These are phyloP conservation scores for Blepharisma stoltei DNA, from an alignment of 73 alveolate species.

Conservation along the genomic window DNA sequence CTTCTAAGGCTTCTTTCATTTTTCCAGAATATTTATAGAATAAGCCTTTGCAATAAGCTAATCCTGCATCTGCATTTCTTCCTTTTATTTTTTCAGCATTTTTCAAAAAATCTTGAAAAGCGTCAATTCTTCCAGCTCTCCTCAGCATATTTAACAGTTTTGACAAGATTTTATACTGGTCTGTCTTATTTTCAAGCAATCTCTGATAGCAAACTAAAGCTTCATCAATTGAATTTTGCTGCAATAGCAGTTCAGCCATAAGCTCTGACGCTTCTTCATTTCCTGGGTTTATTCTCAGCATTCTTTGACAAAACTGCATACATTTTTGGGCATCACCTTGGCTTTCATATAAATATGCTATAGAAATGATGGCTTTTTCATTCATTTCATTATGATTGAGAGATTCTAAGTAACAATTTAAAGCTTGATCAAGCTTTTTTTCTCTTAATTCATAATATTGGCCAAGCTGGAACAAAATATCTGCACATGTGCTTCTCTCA, in stretches of 20 bases:
- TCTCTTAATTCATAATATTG: constrained; percentile 43
- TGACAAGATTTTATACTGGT: constrained; percentile 53
- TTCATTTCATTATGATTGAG: constrained; percentile 40
- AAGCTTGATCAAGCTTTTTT: constrained; percentile 41
- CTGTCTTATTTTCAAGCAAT: constrained; percentile 63
- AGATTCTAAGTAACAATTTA: constrained; percentile 40
- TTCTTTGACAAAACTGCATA: constrained; percentile 60
- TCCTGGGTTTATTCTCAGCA: constrained; percentile 70
- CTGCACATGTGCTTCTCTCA: constrained; percentile 44
- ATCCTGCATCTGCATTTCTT: constrained; percentile 83
- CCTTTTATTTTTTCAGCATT: constrained; percentile 60
- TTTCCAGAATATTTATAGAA: constrained; percentile 79
- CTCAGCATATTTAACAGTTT: constrained; percentile 50
- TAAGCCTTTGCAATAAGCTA: constrained; percentile 92
- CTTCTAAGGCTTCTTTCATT: constrained; percentile 86
- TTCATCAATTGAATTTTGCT: constrained; percentile 56
- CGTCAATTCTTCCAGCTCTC: constrained; percentile 58
- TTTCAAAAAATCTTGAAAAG: constrained; percentile 56
- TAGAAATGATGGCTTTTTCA: constrained; percentile 59
- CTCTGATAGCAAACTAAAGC: constrained; percentile 50
- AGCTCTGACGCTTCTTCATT: constrained; percentile 76
- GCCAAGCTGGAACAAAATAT: constrained; percentile 40
- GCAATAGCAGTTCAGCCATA: constrained; percentile 73
- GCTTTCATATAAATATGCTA: constrained; percentile 60
- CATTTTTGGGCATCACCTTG: constrained; percentile 66